phyloP scores from a whole-genome alignment of 2,329 filamentous ascomycete species.

The Trichoderma breve region DNA sequence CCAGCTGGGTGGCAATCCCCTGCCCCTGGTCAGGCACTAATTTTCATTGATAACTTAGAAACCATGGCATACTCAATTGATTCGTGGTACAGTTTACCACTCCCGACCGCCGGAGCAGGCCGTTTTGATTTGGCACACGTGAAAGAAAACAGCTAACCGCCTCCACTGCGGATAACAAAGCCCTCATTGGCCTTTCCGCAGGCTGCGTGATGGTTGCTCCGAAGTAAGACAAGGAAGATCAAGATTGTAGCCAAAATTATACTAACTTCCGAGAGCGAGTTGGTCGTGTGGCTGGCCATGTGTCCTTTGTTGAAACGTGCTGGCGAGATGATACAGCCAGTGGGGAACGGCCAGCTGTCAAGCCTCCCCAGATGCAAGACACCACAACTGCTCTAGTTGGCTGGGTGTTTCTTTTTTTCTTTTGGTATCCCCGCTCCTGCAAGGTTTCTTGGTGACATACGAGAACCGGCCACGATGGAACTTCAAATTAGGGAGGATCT shows the following conservation, averaged over 20 bases:
- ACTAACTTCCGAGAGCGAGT: constrained; percentile 15
- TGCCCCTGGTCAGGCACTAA: neutral
- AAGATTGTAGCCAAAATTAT: constrained; percentile 23
- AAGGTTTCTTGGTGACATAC: constrained; percentile 16
- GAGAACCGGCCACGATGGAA: constrained; percentile 14
- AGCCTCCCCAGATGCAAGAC: constrained; percentile 26
- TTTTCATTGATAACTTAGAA: neutral
- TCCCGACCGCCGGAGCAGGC: constrained; percentile 17
- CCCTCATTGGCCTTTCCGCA: constrained; percentile 8
- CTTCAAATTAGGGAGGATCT: neutral
- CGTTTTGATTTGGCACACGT: constrained; percentile 13
- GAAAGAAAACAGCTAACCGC: constrained; percentile 3
- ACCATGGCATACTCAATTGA: neutral
- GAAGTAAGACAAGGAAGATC: constrained; percentile 23
- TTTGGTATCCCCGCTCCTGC: constrained; percentile 16
- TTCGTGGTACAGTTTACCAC: neutral
- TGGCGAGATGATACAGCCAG: constrained; percentile 32
- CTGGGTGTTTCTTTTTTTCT: constrained; percentile 9
- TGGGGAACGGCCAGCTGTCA: constrained; percentile 34
- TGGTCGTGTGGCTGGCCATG: constrained; percentile 36
- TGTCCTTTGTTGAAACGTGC: constrained; percentile 39
- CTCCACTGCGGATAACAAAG: constrained; percentile 2
- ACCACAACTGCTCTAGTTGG: constrained; percentile 22
- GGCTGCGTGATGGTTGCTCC: constrained; percentile 11
- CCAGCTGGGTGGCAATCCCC: neutral